Evolutionary conservation across 352 stramenopile species (phyloP).

Genomic region (Pilasporangium apinafurcum): DNA sequence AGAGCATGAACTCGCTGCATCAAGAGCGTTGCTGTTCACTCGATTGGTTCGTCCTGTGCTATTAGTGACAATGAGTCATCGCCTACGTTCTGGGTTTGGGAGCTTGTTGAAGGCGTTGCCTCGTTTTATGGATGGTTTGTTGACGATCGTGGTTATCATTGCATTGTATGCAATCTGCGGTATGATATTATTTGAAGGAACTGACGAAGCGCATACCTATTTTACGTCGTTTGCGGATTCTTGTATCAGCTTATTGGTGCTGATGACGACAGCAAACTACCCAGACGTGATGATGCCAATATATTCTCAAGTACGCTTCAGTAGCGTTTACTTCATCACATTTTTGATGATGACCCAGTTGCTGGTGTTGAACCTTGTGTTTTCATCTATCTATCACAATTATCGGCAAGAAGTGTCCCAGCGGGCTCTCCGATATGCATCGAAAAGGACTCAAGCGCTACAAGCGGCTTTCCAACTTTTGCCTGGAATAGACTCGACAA

Average conservation of each 20-base stretch:
- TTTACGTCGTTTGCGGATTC: slow-evolving; percentile 46
- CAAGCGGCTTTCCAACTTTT: slow-evolving; percentile 40
- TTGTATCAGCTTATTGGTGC: slow-evolving; percentile 52
- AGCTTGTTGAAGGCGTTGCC: slow-evolving; percentile 35
- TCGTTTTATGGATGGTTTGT: slow-evolving; percentile 32
- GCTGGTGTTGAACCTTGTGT: slow-evolving; percentile 80
- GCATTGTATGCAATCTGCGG: slow-evolving; percentile 48
- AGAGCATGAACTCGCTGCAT: not conserved
- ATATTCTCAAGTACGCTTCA: slow-evolving; percentile 33
- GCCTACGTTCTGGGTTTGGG: slow-evolving; percentile 33
- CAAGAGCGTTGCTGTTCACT: slow-evolving; percentile 22
- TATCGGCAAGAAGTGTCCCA: slow-evolving; percentile 42
- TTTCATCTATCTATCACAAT: slow-evolving; percentile 67
- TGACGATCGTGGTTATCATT: slow-evolving; percentile 42
- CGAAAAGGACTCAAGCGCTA: slow-evolving; percentile 36
- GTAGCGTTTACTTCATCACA: slow-evolving; percentile 61
- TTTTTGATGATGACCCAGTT: slow-evolving; percentile 65
- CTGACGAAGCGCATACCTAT: slow-evolving; percentile 31
- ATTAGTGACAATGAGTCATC: slow-evolving; percentile 46
- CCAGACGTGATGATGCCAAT: slow-evolving; percentile 77
- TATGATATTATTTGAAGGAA: slow-evolving; percentile 67
- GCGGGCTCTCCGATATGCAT: slow-evolving; percentile 14
- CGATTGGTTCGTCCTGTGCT: slow-evolving; percentile 38
- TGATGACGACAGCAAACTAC: slow-evolving; percentile 81
- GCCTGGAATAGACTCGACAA: slow-evolving; percentile 5